Evolutionary conservation across 1,139 yeast species (phyloP).

Genomic region (Tardiomyces depauwii): DNA sequence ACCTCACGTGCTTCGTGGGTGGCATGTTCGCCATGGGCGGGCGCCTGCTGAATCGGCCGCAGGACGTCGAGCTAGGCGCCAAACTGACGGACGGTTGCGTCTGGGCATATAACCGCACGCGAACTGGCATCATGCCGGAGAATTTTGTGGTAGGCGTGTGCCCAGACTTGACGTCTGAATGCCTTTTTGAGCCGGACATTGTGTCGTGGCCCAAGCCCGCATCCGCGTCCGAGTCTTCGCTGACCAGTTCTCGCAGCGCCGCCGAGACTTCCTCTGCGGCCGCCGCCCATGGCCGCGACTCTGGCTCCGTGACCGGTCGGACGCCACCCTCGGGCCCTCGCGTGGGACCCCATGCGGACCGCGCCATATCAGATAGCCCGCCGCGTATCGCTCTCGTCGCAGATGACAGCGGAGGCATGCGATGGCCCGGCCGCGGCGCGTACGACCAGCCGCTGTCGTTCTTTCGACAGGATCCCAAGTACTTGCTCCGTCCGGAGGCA

Average conservation of each 20-base stretch:
- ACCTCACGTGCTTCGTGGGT: slow-evolving; percentile 63
- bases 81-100: slow-evolving; percentile 61
- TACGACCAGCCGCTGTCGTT: slow-evolving; percentile 27
- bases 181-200: slow-evolving; percentile 1
- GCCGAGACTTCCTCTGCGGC: no score
- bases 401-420: slow-evolving; percentile 11
- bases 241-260: no score
- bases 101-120: slow-evolving; percentile 40
- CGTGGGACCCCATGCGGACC: no score
- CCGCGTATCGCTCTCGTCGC: slow-evolving; percentile 1
- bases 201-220: neutral
- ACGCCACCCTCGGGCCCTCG: no score
- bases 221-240: no score
- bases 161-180: slow-evolving; percentile 9
- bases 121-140: slow-evolving; percentile 37
- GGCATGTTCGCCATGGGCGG: slow-evolving; percentile 65
- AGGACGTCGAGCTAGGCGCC: slow-evolving; percentile 48
- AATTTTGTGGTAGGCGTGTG: slow-evolving; percentile 29
- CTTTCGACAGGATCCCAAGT: slow-evolving; percentile 34
- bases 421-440: slow-evolving; percentile 3
- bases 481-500: slow-evolving; percentile 62
- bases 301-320: no score
- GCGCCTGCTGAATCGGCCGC: slow-evolving; percentile 36
- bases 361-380: no score
- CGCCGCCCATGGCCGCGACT: no score